Percentiles rank a stretch among this genome's conserved stretches.
These are phyloP conservation scores for Colletotrichum incanum DNA, from an alignment of 2,329 filamentous ascomycete species.

Conservation along the genomic window DNA sequence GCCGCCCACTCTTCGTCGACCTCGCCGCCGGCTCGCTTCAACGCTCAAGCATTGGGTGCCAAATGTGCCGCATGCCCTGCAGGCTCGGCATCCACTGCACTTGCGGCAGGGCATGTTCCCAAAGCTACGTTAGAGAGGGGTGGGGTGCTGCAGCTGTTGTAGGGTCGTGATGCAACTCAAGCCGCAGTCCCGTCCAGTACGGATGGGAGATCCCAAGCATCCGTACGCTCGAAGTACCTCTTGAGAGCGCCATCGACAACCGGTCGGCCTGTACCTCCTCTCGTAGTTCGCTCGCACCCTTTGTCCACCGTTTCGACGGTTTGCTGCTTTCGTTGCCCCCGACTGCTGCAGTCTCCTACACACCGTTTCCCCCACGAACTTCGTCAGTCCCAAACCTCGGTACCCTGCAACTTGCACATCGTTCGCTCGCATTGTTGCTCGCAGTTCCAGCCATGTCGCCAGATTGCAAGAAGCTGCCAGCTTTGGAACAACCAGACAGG, in stretches of 20 bases:
- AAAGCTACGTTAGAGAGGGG: slow-evolving; percentile 24
- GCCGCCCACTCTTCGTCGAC: slow-evolving; percentile 11
- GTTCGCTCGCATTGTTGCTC: slow-evolving; percentile 15
- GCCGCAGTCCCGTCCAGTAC: not conserved
- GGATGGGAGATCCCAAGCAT: not conserved
- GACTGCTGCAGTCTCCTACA: not conserved
- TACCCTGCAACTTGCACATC: slow-evolving; percentile 14
- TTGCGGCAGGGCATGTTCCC: slow-evolving; percentile 35
- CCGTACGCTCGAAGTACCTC: not conserved
- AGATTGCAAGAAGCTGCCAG: slow-evolving; percentile 9
- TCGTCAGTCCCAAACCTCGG: slow-evolving; percentile 9
- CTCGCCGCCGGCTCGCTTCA: slow-evolving; percentile 11
- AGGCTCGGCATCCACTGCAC: slow-evolving; percentile 40
- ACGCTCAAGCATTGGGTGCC: slow-evolving; percentile 38
- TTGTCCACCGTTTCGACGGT: slow-evolving; percentile 6
- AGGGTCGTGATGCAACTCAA: slow-evolving; percentile 17
- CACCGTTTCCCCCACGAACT: slow-evolving; percentile 13
- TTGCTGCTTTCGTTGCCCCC: not conserved
- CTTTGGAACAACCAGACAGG: slow-evolving; percentile 14
- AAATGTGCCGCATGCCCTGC: slow-evolving; percentile 40
- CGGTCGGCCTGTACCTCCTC: not conserved
- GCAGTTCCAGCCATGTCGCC: slow-evolving; percentile 6
- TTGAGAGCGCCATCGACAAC: not conserved
- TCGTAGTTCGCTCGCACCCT: not conserved
- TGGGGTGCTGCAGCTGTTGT: slow-evolving; percentile 34